phyloP scores from a whole-genome alignment of 2,329 filamentous ascomycete genomes.

The Tolypocladium ophioglossoides region DNA sequence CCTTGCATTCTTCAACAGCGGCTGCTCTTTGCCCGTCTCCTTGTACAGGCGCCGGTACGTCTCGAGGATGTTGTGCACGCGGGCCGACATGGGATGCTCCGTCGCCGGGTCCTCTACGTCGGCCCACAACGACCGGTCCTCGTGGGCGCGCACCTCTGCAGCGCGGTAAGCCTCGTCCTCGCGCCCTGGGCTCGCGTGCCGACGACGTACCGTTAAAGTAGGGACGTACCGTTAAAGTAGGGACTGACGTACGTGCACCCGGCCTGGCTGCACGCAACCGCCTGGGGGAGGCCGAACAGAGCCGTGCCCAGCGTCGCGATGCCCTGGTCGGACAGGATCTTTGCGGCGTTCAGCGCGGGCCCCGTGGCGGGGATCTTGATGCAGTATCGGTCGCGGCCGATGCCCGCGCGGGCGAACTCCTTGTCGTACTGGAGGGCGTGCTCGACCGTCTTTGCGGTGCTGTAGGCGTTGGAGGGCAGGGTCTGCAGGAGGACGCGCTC shows the following conservation, averaged over 20 bases:
- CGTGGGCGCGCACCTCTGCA: constrained; percentile 31
- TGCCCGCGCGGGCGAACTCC: constrained; percentile 33
- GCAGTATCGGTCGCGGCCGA: constrained; percentile 33
- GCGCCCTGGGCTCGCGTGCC: background rate
- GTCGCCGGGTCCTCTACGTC: constrained; percentile 33
- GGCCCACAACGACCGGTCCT: constrained; percentile 32
- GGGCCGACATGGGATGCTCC: constrained; percentile 35
- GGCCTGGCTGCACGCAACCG: constrained; percentile 37
- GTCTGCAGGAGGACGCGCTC: constrained; percentile 39
- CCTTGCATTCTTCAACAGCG: constrained; percentile 34
- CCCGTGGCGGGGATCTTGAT: constrained; percentile 42
- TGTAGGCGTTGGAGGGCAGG: constrained; percentile 33
- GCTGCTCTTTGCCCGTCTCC: constrained; percentile 36
- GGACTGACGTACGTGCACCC: constrained; percentile 36
- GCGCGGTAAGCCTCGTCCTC: background rate
- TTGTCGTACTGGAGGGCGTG: constrained; percentile 34
- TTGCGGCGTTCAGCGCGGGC: constrained; percentile 33
- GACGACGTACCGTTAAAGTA: constrained; percentile 32
- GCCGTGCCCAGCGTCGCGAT: constrained; percentile 37
- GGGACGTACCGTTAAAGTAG: constrained; percentile 37
- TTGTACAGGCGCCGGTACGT: constrained; percentile 33
- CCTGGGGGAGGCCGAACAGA: constrained; percentile 35
- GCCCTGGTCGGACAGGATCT: constrained; percentile 29
- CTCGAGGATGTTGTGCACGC: constrained; percentile 37
- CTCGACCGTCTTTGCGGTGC: constrained; percentile 30